Evolutionary conservation across 441 rosid species (phyloP), one percentile per base, ranked within the genome.

Genomic region (Omphalea diandra): DNA sequence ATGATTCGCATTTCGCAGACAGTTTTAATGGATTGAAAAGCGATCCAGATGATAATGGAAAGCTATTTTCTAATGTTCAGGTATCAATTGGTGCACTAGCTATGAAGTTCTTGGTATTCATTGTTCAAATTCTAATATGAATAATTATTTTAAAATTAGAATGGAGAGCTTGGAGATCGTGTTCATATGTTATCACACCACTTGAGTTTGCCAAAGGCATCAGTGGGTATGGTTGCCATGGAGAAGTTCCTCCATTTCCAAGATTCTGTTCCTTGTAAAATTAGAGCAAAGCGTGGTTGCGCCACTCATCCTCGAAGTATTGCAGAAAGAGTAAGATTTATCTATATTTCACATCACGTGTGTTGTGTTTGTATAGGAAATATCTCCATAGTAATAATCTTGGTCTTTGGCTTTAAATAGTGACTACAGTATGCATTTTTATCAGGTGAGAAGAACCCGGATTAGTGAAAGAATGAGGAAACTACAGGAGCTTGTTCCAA

Each of bases 291-390:
- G 83, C 92, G 97, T 12, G 98, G 98, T 18, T 90, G 92, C 43
- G 98, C 98, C 22, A 91, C 98, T 65, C 98, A 94, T 83, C 98
- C 98, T 77, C 87, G 98, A 73, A 94, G 97, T 79, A 90, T 91
- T 29, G 98, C 97, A 9, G 98, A 94, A 78, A 77, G 98, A 84
- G 98, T 94, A 87, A 78, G 41, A 57, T 20, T 24, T n/a, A 3
- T 49, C 31, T 49, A 18, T 40, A 17, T 69, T 58, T 9, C 14
- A 36, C 7, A 47, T 14, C 32, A 3, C 2, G 3, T 20, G 7
- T 24, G 32, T n/a, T 67, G 11, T 12, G 4, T 10, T 17, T 52
- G 18, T 1, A 10, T 26, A 3, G 18, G 20, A 24, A 18, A 10
- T 54, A 12, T 18, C 61, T 17, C 27, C 22, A 27, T 46, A 17